A percentile compares a stretch with the other conserved stretches of the same genome.
Evolutionary conservation across 2,329 filamentous ascomycete genomes (phyloP).

Genomic region (Ambrosiella xylebori): DNA sequence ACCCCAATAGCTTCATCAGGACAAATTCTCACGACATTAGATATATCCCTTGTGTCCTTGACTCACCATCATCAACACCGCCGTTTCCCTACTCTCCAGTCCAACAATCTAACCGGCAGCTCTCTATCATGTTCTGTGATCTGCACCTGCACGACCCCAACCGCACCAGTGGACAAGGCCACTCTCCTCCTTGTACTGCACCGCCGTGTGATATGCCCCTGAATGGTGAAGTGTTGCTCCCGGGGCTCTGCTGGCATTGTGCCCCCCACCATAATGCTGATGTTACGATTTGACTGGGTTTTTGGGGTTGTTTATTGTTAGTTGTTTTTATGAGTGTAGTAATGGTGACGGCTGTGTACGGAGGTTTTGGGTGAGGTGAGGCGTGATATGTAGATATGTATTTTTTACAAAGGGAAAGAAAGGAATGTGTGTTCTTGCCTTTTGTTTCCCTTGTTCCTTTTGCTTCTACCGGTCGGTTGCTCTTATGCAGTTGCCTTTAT

Average conservation of each 20-base stretch:
- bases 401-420: no score
- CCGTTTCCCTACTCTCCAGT: not conserved
- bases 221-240: not conserved
- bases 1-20: no score
- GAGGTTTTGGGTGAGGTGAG: no score
- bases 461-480: no score
- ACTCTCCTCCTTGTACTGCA: not conserved
- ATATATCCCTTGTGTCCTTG: not conserved
- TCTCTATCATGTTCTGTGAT: not conserved
- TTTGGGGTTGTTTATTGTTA: not conserved
- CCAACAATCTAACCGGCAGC: not conserved
- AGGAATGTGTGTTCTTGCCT: no score
- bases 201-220: not conserved
- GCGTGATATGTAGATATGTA: no score
- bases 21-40: not conserved
- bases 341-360: no score
- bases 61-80: not conserved
- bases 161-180: not conserved
- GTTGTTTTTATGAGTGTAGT: no score
- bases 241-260: not conserved
- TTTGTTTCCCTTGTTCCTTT: no score
- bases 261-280: not conserved
- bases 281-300: not conserved
- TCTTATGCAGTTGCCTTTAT: not conserved
- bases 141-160: not conserved